A percentile compares a stretch with the other conserved stretches of the same genome.
Evolutionary conservation across 306 rosid species (phyloP).

Genomic region (Luffa aegyptiaca): DNA sequence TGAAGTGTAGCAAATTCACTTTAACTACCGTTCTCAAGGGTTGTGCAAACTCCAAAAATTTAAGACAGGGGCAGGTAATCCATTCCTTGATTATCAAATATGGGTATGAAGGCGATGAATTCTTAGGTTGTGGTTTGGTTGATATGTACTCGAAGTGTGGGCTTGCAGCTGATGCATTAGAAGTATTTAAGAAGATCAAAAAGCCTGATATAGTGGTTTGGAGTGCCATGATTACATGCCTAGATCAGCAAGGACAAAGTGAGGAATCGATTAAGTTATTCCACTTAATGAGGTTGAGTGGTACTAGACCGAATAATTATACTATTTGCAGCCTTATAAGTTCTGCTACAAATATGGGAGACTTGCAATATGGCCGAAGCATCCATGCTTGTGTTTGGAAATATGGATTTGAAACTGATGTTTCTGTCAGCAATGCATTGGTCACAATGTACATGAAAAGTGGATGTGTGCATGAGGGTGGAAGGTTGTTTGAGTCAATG

Average conservation of each 20-base stretch:
- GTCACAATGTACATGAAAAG: conserved; percentile 23
- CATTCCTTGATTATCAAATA: conserved; percentile 20
- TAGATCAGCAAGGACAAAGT: conserved; percentile 26
- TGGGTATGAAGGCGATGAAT: conserved; percentile 21
- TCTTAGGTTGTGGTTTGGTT: conserved; percentile 26
- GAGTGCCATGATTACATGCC: conserved; percentile 30
- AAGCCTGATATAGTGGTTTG: conserved; percentile 34
- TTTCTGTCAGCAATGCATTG: conserved; percentile 19
- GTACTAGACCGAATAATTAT: conserved; percentile 19
- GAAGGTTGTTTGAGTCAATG: conserved; percentile 19
- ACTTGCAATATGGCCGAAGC: conserved; percentile 18
- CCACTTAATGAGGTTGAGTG: conserved; percentile 15
- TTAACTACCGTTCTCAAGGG: conserved; percentile 28
- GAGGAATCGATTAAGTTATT: conserved; percentile 20
- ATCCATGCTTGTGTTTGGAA: conserved; percentile 23
- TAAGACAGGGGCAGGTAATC: conserved; percentile 21
- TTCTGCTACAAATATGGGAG: conserved; percentile 18
- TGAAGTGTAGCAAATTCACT: conserved; percentile 20
- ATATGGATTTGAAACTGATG: conserved; percentile 19
- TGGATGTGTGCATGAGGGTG: conserved; percentile 15
- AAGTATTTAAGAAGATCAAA: conserved; percentile 20
- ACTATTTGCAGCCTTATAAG: conserved; percentile 17
- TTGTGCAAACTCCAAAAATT: conserved; percentile 19
- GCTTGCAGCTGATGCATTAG: conserved; percentile 19
- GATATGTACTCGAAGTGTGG: conserved; percentile 31